A percentile compares a stretch with the other conserved stretches of the same genome.
Evolutionary conservation across 2,329 filamentous ascomycete genomes (phyloP).

Genomic region (Pseudodiploospora longispora): DNA sequence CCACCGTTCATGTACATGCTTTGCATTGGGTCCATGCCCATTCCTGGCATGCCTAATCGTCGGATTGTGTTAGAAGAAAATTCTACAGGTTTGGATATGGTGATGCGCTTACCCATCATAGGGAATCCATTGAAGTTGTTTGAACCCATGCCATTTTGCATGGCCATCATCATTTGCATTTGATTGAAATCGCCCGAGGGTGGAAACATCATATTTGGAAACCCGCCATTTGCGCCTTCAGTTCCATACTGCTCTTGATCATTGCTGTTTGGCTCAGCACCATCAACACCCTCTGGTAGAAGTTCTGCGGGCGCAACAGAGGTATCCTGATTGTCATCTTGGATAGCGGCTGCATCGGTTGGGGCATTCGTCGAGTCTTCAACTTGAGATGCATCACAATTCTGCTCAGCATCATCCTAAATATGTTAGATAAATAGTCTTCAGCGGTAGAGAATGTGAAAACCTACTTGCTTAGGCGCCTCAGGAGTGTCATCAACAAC

Average conservation of each 20-base stretch:
- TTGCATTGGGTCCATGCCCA: constrained; percentile 78
- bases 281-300: constrained; percentile 13
- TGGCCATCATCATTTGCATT: constrained; percentile 74
- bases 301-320: constrained; percentile 10
- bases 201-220: constrained; percentile 51
- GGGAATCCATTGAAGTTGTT: constrained; percentile 52
- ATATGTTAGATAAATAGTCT: too few species aligned
- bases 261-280: constrained; percentile 20
- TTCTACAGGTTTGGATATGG: not conserved
- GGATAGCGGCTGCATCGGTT: too few species aligned
- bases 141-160: constrained; percentile 59
- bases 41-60: constrained; percentile 62
- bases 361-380: constrained; percentile 5
- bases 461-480: constrained; percentile 8
- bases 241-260: constrained; percentile 25
- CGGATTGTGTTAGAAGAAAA: not conserved
- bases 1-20: constrained; percentile 73
- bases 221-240: constrained; percentile 36
- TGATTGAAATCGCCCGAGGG: constrained; percentile 61
- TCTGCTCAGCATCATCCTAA: not conserved
- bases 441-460: too few species aligned
- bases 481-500: constrained; percentile 1
- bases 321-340: not conserved
- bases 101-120: constrained; percentile 72
- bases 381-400: too few species aligned